Base-by-base conservation (phyloP, 2,329 filamentous ascomycete genomes). In the Apiospora rasikravindrae region DNA sequence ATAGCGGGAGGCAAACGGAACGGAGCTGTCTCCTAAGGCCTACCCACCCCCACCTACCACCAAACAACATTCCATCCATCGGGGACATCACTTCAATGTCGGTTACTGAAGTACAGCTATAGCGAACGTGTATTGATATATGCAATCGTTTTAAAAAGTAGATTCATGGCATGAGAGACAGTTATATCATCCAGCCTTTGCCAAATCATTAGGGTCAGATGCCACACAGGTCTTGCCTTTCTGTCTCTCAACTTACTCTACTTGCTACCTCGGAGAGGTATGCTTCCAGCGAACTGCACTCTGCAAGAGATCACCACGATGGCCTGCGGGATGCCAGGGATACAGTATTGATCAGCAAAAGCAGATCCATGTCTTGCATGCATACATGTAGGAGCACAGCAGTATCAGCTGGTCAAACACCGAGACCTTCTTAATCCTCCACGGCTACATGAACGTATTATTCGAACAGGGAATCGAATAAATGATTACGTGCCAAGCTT, bases 311-410 rank as follows among this genome's bases (percentile, higher is more conserved):
- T 26, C 19, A 49, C 45, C 45, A n/a, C 45, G 53, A 61, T 33
- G 29, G 29, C 26, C 29, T 37, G 53, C 29, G 22, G 24, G 13
- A 61, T 61, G 29, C 57, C 57, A 64, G 57, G 57, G 57, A 64
- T 64, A 64, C 33, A n/a, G 33, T 19, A 40, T 64, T 40, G 57
- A 40, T 64, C 57, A 64, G 57, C 33, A 40, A 64, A 37, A n/a
- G 57, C 33, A 64, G 29, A 64, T 64, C 57, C 57, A 64, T 64
- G 57, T 64, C 57, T 64, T 64, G 57, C 57, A 64, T 64, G 53
- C 53, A 64, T 64, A 40, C 19, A 40, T 64, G 33, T 64, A 64
- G 29, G 57, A 64, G 33, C 57, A 64, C 57, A 40, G 33, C 57
- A 64, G 57, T 40, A 64, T 64, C 57, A 64, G 57, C 57, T 64